Conservation (phyloP, 345 rosid species). For the Mallotus nudiflorus region DNA sequence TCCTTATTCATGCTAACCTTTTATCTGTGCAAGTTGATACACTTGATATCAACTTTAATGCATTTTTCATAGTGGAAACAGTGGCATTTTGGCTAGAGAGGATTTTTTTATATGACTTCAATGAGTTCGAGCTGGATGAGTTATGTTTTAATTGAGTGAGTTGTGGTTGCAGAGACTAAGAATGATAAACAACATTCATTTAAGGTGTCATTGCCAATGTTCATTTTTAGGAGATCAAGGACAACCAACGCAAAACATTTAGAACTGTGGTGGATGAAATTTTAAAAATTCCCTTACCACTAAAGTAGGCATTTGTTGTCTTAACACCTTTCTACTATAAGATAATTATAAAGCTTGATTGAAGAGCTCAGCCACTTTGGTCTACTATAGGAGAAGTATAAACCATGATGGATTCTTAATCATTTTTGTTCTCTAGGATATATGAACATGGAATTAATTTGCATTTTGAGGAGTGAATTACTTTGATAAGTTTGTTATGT, state of each 20-base stretch:
- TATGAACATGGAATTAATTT: conserved; percentile 5
- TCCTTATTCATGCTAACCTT: conserved; percentile 23
- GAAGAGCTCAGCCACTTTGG: too few species aligned
- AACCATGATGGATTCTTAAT: too few species aligned
- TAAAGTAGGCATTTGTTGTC: too few species aligned
- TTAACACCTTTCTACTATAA: too few species aligned
- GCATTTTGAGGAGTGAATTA: conserved; percentile 5
- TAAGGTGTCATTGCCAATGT: background rate
- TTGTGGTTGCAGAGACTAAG: background rate
- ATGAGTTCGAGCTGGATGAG: conserved; percentile 22
- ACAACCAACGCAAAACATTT: conserved; percentile 3
- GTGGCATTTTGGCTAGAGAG: conserved; percentile 8
- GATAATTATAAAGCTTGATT: too few species aligned
- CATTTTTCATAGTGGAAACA: conserved; percentile 18
- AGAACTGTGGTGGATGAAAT: conserved; percentile 6
- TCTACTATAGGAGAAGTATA: too few species aligned
- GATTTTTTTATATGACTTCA: background rate
- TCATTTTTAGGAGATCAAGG: conserved; percentile 6
- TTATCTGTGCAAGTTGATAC: conserved; percentile 16
- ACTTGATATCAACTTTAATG: conserved; percentile 18
- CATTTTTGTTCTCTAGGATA: conserved; percentile 7
- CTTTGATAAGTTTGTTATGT: conserved; percentile 13
- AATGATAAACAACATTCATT: conserved; percentile 16
- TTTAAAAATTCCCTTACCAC: too few species aligned
- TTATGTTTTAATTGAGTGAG: conserved; percentile 12